phyloP scores from a whole-genome alignment of 805 yeast genomes.

The Candida qinlingensis region DNA sequence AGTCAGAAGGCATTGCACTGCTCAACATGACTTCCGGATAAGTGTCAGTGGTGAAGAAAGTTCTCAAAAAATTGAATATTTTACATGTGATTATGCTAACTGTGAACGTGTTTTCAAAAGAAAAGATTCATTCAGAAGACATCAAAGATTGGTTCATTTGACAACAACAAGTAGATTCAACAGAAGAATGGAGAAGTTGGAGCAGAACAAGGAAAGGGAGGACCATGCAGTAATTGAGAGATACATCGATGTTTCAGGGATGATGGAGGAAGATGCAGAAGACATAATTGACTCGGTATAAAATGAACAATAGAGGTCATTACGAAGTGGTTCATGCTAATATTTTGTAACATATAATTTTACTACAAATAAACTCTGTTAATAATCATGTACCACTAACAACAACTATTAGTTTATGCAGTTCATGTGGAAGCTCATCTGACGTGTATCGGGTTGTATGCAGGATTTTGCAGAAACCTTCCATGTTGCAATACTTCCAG shows the following conservation, averaged over 20 bases:
- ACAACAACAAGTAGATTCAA: constrained; percentile 37
- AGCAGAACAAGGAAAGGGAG: background rate
- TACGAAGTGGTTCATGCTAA: too few relatives aligned
- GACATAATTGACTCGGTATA: background rate
- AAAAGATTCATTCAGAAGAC: constrained; percentile 50
- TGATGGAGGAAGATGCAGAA: background rate
- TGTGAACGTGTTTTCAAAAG: constrained; percentile 48
- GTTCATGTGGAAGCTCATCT: too few relatives aligned
- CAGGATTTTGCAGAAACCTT: too few relatives aligned
- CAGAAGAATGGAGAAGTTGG: constrained; percentile 20
- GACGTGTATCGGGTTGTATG: too few relatives aligned
- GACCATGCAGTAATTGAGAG: background rate
- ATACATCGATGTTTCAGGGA: background rate
- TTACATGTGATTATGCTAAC: constrained; percentile 26
- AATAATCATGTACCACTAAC: too few relatives aligned
- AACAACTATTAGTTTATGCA: too few relatives aligned
- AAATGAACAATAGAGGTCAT: constrained; percentile 23
- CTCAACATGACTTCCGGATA: constrained; percentile 32
- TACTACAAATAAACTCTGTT: too few relatives aligned
- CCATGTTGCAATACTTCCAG: too few relatives aligned
- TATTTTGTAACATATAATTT: too few relatives aligned
- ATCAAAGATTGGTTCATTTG: constrained; percentile 44
- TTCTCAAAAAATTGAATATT: constrained; percentile 3
- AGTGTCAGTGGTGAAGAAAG: background rate
- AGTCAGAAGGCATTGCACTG: constrained; percentile 43